A percentile compares a stretch with the other conserved stretches of the same genome.
Evolutionary conservation across 1,284 basidiomycete genomes (phyloP).

Genomic region (Gomphus sp.): DNA sequence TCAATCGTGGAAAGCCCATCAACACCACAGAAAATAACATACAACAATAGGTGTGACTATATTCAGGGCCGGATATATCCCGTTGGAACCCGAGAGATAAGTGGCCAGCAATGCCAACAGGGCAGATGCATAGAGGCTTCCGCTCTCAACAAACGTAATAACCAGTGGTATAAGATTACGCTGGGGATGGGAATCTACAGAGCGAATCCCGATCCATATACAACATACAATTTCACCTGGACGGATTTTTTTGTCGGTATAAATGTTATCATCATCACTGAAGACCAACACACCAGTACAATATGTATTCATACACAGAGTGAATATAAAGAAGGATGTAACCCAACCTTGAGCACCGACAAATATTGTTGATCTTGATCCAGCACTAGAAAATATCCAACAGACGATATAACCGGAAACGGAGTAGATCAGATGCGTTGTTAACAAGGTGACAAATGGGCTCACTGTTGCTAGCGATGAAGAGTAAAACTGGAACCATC

Average conservation of each 20-base stretch:
- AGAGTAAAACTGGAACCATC: background rate
- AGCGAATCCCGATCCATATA: background rate
- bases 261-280: background rate
- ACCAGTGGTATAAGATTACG: background rate
- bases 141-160: background rate
- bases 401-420: background rate
- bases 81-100: background rate
- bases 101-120: background rate
- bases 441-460: background rate
- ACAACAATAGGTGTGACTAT: background rate
- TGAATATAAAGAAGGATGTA: background rate
- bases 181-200: background rate
- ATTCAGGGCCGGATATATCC: background rate
- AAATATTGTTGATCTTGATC: too few relatives aligned
- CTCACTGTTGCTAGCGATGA: background rate
- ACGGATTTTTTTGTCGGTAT: too few relatives aligned
- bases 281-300: background rate
- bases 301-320: background rate
- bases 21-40: background rate
- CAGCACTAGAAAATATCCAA: too few relatives aligned
- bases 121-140: background rate
- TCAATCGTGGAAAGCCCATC: too few relatives aligned
- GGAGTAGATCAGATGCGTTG: background rate
- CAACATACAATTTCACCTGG: background rate
- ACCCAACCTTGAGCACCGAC: background rate